Conservation (phyloP, 495 filamentous ascomycete genomes). For the Neohortaea acidophila region DNA sequence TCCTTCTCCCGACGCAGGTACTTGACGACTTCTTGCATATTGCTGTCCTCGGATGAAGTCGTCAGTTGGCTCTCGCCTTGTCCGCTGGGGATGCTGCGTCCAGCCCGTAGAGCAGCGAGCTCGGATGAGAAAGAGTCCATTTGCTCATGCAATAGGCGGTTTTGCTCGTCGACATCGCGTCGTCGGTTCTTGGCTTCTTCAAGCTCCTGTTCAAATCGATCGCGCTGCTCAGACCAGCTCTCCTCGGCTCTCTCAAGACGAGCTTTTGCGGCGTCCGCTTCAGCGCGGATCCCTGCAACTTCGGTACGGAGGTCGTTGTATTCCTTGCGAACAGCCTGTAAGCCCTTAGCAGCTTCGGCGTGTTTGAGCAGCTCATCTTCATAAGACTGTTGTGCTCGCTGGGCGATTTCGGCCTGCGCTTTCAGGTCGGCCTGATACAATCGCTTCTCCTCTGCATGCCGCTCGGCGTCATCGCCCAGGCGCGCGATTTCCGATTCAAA, state of each 20-base stretch:
- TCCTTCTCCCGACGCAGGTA: slow-evolving; percentile 94
- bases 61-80: slow-evolving; percentile 1
- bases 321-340: slow-evolving; percentile 64
- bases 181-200: slow-evolving; percentile 58
- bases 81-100: slow-evolving; percentile 28
- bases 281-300: slow-evolving; percentile 50
- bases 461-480: slow-evolving; percentile 71
- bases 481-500: slow-evolving; percentile 63
- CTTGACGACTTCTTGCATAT: slow-evolving; percentile 72
- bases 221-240: slow-evolving; percentile 69
- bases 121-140: slow-evolving; percentile 68
- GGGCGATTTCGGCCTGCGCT: slow-evolving; percentile 81
- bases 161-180: slow-evolving; percentile 70
- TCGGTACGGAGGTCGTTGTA: slow-evolving; percentile 68
- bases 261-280: slow-evolving; percentile 66
- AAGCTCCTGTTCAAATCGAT: slow-evolving; percentile 70
- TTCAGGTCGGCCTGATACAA: slow-evolving; percentile 82
- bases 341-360: slow-evolving; percentile 70
- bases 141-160: slow-evolving; percentile 74
- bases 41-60: slow-evolving; percentile 30
- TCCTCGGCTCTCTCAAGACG: slow-evolving; percentile 66
- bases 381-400: slow-evolving; percentile 86
- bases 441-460: slow-evolving; percentile 56
- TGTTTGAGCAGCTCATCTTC: slow-evolving; percentile 88
- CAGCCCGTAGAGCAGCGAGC: slow-evolving; percentile 60